Percentiles rank a stretch among this genome's conserved stretches.
These are phyloP conservation scores for Breviolum minutum DNA, from an alignment of 73 alveolate genomes.

Conservation along the genomic window DNA sequence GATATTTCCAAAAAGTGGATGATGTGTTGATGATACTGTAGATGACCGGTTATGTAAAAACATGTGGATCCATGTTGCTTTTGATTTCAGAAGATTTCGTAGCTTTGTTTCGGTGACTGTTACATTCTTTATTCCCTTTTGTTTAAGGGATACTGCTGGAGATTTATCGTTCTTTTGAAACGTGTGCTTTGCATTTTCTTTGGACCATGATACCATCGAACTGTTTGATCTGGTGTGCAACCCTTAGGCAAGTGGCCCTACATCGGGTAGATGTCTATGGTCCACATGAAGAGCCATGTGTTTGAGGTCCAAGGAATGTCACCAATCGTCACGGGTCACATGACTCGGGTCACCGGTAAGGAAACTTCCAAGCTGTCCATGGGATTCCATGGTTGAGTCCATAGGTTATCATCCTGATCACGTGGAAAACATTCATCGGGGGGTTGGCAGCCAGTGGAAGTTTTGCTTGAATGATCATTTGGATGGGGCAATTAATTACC, in stretches of 20 bases:
- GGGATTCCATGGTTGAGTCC: background rate
- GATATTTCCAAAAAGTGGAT: too few species aligned
- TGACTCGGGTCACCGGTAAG: background rate
- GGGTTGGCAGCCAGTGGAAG: background rate
- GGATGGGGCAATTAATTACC: background rate
- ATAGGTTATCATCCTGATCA: background rate
- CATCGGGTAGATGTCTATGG: slow-evolving; percentile 83
- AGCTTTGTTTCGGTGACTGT: too few species aligned
- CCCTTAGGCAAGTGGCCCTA: slow-evolving; percentile 82
- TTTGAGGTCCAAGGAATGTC: background rate
- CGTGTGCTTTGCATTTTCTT: too few species aligned
- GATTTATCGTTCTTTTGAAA: too few species aligned
- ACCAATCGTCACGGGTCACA: background rate
- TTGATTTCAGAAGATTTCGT: too few species aligned
- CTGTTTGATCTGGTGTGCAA: too few species aligned
- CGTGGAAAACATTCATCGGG: background rate
- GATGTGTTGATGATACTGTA: too few species aligned
- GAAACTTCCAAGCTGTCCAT: background rate
- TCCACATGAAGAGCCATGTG: slow-evolving; percentile 82
- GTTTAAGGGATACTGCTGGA: too few species aligned
- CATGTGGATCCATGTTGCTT: too few species aligned
- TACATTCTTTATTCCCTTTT: too few species aligned
- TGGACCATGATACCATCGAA: too few species aligned
- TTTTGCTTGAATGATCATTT: background rate
- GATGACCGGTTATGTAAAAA: too few species aligned